Evolutionary conservation across 75 land plant genomes (phyloP), one percentile per base, ranked within the genome.

Genomic region (Gnetum montanum): DNA sequence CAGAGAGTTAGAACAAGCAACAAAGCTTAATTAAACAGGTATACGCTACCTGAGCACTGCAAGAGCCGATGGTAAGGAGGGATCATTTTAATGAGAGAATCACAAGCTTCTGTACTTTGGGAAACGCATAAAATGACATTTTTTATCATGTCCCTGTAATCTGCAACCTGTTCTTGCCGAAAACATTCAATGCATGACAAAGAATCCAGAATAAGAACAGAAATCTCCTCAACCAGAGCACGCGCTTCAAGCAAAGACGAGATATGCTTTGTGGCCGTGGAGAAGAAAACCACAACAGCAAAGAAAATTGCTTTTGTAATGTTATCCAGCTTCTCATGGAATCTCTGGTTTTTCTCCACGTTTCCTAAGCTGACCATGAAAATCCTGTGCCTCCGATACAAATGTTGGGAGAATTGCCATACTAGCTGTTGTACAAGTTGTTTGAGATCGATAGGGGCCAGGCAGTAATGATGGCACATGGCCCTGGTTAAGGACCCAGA

Each of bases 121-220:
- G 84, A 84, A 23, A 82, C 37, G 46, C 72, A 62, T 16, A 48
- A 57, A 10, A 81, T 74, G 37, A 75, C 68, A 7, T 55, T 58
- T 28, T 74, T 70, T 31, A 89, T 68, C 46, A 76, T 66, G 18
- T 85, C 86, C 49, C 74, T 65, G 58, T 89, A 85, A 35, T 89
- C 88, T 41, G 81, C 75, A 61, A 89, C 34, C 31, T 83, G 75
- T 16, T 73, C 62, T 35, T 74, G 81, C 11, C 99, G 83, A 20
- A 83, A 66, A 62, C 69, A 83, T 64, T 95, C 99, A 13, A 90
- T 13, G 49, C 88, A 86, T 38, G 99, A 86, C 43, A 95, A 79
- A 12, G 88, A 59, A 71, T 78, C 69, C 31, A 95, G 31, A 29
- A 77, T 75, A 28, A 13, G 40, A 8, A 77, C 80, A 46, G 84